phyloP scores from a whole-genome alignment of 2,329 filamentous ascomycete species.

The Phialocephala sp. region DNA sequence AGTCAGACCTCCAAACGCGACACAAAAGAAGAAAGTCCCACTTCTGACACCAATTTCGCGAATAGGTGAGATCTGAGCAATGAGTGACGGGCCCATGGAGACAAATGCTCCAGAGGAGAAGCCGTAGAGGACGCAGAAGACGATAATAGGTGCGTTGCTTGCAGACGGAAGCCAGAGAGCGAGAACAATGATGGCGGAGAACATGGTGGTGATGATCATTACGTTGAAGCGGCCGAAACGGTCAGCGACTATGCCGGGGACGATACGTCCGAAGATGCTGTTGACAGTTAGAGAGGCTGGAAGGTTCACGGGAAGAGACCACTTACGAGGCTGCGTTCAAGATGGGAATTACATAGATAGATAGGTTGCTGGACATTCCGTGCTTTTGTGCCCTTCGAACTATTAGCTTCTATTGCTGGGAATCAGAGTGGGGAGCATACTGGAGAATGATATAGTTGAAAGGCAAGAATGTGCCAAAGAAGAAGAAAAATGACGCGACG shows the following conservation, averaged over 20 bases:
- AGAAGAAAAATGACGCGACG: conserved; percentile 51
- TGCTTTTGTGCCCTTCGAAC: conserved; percentile 49
- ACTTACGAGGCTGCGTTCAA: conserved; percentile 54
- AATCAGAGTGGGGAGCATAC: conserved; percentile 40
- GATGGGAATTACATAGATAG: conserved; percentile 59
- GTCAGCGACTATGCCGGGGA: conserved; percentile 60
- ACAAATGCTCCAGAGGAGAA: conserved; percentile 72
- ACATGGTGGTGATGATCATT: conserved; percentile 53
- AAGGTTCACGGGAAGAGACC: conserved; percentile 23
- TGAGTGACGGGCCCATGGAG: conserved; percentile 64
- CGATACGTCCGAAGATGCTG: conserved; percentile 59
- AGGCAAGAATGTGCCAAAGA: conserved; percentile 59
- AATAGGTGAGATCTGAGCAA: conserved; percentile 75
- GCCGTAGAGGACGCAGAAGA: conserved; percentile 72
- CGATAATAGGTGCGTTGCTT: conserved; percentile 62
- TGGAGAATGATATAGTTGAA: conserved; percentile 52
- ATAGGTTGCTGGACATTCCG: conserved; percentile 54
- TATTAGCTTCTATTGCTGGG: conserved; percentile 31
- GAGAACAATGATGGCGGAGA: conserved; percentile 54
- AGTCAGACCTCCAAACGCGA: conserved; percentile 68
- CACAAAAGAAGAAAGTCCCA: conserved; percentile 66
- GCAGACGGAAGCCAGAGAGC: conserved; percentile 59
- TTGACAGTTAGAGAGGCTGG: conserved; percentile 21
- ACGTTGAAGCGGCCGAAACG: conserved; percentile 59
- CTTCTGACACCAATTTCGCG: conserved; percentile 71